Evolutionary conservation across 345 rosid species (phyloP), one percentile per base, ranked within the genome.

Genomic region (Brassica incana): DNA sequence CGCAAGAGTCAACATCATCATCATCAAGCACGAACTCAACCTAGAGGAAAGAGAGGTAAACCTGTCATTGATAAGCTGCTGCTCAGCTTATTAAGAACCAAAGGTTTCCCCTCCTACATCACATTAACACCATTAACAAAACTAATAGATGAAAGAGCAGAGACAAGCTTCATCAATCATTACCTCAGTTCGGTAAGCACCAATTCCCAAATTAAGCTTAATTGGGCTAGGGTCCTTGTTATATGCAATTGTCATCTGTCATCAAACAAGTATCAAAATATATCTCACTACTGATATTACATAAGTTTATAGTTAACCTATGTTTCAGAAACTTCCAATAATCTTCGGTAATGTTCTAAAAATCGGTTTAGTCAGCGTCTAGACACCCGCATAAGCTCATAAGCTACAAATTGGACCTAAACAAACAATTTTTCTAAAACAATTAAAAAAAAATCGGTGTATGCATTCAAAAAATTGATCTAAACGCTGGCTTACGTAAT

Each of bases 111-210:
- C 81, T 92, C 97, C 97, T 90, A 71, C 7, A 50, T 66, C 64
- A 76, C 56, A 52, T 43, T 5, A 69, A 29, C n/a, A 45, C 10
- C 43, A 15, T 4, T 20, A 20, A 20, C 23, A 20, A 20, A 20
- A 20, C 23, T 0, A 20, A 20, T 16, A 33, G 2, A 9, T 38
- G 27, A 78, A 65, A 68, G 66, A 78, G 63, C 63, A 74, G 52
- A 67, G 56, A 63, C 27, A 48, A n/a, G 25, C 32, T 65, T 32
- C 10, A 10, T 15, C 5, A n/a, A 71, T 72, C 58, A 20, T 20
- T 63, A 91, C 98, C 92, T 95, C 98, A 2, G 98, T 95, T 70
- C 99, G 85, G 81, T 95, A 95, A 84, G 97, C 97, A 33, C 97
- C 98, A 36, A 91, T 97, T 40, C 99, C 99, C 82, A 95, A 83